These are phyloP conservation scores for Cylindrotheca fusiformis DNA, from an alignment of 108 stramenopile genomes.

Conservation along the genomic window DNA sequence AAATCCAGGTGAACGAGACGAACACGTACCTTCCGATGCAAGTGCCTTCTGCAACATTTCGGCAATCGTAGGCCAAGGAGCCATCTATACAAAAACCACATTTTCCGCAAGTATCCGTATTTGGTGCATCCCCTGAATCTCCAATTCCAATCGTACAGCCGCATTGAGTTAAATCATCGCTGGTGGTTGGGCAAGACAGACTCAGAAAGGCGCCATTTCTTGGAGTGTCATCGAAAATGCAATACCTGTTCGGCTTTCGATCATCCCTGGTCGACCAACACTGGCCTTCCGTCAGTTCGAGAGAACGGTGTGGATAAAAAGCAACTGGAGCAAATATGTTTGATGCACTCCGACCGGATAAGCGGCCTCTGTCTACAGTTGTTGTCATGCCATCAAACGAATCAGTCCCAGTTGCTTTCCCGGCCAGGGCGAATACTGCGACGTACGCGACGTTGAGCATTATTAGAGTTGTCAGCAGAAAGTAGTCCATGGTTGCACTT, in stretches of 20 bases:
- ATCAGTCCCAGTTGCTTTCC: no score
- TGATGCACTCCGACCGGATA: no score
- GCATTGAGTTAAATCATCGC: constrained; percentile 1
- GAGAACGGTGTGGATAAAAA: no score
- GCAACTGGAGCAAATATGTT: no score
- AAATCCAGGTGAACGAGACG: not conserved
- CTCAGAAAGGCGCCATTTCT: constrained; percentile 13
- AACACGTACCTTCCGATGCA: constrained; percentile 5
- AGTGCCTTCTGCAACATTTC: constrained; percentile 11
- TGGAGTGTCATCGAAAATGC: constrained; percentile 8
- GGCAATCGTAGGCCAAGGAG: constrained; percentile 7
- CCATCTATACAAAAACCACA: constrained; percentile 12
- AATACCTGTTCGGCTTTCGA: constrained; percentile 5
- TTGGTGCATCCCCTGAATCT: constrained; percentile 10
- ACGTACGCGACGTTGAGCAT: no score
- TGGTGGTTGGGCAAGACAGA: constrained; percentile 5
- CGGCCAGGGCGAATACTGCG: no score
- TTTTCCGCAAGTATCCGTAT: constrained; percentile 6
- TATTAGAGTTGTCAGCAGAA: no score
- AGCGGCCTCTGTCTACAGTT: no score
- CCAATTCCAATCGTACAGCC: constrained; percentile 15
- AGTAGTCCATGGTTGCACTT: no score
- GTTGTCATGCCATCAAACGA: no score
- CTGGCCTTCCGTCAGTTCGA: not conserved
- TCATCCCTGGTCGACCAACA: not conserved